Evolutionary conservation across 2,329 filamentous ascomycete genomes (phyloP), one percentile per base, ranked within the genome.

Genomic region (Talaromyces sp.): DNA sequence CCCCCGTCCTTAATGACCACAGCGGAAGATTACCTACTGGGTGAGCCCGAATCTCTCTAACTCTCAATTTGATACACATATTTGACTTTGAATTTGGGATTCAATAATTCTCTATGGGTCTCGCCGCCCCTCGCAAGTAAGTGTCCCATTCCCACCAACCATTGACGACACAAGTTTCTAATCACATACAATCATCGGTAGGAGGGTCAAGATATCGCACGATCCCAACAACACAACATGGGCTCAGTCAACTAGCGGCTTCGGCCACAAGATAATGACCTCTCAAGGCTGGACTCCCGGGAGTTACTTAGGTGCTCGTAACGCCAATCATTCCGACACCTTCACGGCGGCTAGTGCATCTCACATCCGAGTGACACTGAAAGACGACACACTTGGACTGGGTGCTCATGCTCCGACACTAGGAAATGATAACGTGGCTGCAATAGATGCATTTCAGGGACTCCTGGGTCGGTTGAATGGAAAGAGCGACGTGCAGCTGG

Each of bases 141-240:
- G 78, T 59, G 10, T 45, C 22, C 13, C n/a, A 31, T 54, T 1
- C 61, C 16, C 33, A 27, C 19, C 33, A 24, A 27, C 37, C 22
- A 11, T n/a, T 31, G 31, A 45, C 39, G 14, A 11, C 22, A 47
- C 68, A 22, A 35, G 61, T 11, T 31, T 24, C 35, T 43, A 19
- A 31, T 13, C 24, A 35, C 62, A 65, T 45, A 54, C 52, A 62
- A 14, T 24, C 52, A 14, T 43, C 50, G 66, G 69, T 70, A 87
- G 85, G 72, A 82, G 81, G 71, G 83, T 83, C 57, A 96, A 94
- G 80, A 88, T 98, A 74, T 90, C 90, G 70, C 85, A 90, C 75
- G 95, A 99, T 79, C 95, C 95, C 8, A 97, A 98, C 81, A 99
- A 98, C 78, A 97, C 92, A 57, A 88, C 87, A 84, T 99, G 95